These are phyloP conservation scores for Penicillium brevicompactum DNA, from an alignment of 2,329 filamentous ascomycete genomes.

Conservation along the genomic window DNA sequence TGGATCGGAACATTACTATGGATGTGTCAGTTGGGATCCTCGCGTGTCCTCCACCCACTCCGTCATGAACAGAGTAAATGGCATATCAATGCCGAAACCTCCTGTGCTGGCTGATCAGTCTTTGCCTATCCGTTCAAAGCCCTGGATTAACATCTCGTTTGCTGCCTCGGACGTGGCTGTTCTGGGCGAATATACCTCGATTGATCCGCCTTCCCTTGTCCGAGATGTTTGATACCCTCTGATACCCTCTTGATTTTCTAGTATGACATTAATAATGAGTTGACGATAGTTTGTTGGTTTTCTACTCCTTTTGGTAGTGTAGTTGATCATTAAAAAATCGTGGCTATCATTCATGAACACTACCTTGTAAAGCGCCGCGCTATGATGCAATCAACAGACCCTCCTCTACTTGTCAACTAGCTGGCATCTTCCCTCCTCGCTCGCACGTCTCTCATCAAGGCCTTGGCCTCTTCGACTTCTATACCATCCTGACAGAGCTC, in stretches of 20 bases:
- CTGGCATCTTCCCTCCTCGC: slow-evolving; percentile 64
- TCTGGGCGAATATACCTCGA: slow-evolving; percentile 18
- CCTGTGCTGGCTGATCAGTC: background rate
- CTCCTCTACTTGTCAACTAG: slow-evolving; percentile 1
- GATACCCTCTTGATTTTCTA: background rate
- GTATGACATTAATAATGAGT: no score
- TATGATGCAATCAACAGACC: slow-evolving; percentile 2
- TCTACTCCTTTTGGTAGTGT: background rate
- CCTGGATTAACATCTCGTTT: slow-evolving; percentile 29
- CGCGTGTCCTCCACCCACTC: background rate
- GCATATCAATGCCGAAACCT: background rate
- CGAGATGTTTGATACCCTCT: background rate
- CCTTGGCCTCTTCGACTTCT: slow-evolving; percentile 96
- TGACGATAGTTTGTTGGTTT: background rate
- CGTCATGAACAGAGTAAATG: background rate
- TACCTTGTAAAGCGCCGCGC: background rate
- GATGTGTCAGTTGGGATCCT: slow-evolving; percentile 28
- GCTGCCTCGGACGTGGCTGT: slow-evolving; percentile 27
- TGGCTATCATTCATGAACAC: slow-evolving; percentile 1
- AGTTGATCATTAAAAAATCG: background rate
- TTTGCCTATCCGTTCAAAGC: background rate
- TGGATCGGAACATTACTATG: slow-evolving; percentile 34
- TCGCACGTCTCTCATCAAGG: slow-evolving; percentile 82
- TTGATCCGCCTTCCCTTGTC: slow-evolving; percentile 6
- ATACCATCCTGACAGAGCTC: slow-evolving; percentile 95